Base-by-base conservation (phyloP, 148 eudicot genomes). In the Vaccinium corymbosum region DNA sequence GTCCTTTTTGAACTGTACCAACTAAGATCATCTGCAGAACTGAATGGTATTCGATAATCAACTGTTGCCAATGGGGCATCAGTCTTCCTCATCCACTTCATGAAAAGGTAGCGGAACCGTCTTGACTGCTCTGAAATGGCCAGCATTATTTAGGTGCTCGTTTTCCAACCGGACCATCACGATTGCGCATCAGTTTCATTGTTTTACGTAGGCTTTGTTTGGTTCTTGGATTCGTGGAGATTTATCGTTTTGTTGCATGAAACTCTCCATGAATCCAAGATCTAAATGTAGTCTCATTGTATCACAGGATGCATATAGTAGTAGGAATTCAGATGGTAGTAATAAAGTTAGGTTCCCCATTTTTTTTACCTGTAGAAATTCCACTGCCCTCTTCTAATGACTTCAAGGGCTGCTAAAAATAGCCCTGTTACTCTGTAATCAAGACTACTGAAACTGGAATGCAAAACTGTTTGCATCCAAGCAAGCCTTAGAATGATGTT, bases 121-220 rank as follows among this genome's bases (percentile, higher is more conserved):
- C 83, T 92, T 93, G 16, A 97, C 99, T 35, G 97, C 98, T 89
- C 98, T 94, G 85, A 93, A 97, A 87, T 94, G 93, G 75, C 98
- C 99, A 7, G 97, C 97, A 90, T 97, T 97, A 83, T 93, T 97
- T 27, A 97, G 94, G 88, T 97, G 99, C 93, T 97, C 99, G 86
- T 97, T 94, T 91, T 97, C 99, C 90, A 97, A 91, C 86, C 99
- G 93, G 42, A 68, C 73, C 38, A 68, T 17, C 25, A 16, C 49
- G 66, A 79, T 17, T 72, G 68, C 27, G 11, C 6, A 70, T 84
- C 20, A 84, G 51, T 32, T 78, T 78, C 15, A n/a, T 27, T 42
- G 46, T 42, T 42, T 68, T 68, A 13, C 42, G 1, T 68, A 68
- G 17, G 73, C 73, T 12, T 2, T 25, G 73, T 68, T 27, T 68